Percentiles rank a stretch among this genome's conserved stretches.
Evolutionary conservation across 2,329 filamentous ascomycete species (phyloP).

Genomic region (Trichoderma hamatum): DNA sequence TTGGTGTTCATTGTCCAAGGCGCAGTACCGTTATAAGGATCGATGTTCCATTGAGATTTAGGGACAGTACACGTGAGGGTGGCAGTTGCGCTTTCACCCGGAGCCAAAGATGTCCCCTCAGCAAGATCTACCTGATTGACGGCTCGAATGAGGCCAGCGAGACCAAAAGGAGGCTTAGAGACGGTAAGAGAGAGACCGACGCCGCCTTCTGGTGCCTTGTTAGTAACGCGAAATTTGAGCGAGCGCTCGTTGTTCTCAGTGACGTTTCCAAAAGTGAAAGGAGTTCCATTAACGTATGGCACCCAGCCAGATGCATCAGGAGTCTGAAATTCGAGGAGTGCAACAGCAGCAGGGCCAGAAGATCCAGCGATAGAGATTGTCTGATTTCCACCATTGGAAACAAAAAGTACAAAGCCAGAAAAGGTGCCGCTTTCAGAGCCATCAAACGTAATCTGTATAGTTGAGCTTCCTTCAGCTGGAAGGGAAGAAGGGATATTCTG

Average conservation of each 20-base stretch:
- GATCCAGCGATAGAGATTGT: constrained; percentile 53
- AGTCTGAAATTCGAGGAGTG: constrained; percentile 58
- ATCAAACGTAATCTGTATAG: constrained; percentile 52
- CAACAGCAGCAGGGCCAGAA: constrained; percentile 52
- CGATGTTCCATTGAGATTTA: constrained; percentile 59
- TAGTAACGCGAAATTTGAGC: constrained; percentile 57
- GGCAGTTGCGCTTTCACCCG: constrained; percentile 55
- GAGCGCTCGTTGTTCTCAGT: constrained; percentile 52
- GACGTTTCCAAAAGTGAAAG: constrained; percentile 60
- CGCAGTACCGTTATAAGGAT: constrained; percentile 52
- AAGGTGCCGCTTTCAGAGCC: constrained; percentile 52
- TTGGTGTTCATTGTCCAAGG: constrained; percentile 62
- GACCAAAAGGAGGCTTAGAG: constrained; percentile 62
- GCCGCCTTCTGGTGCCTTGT: constrained; percentile 50
- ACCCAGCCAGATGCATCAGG: constrained; percentile 56
- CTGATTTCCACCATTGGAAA: constrained; percentile 53
- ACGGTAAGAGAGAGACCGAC: constrained; percentile 58
- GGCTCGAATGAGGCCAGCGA: constrained; percentile 56
- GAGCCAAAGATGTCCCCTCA: constrained; percentile 55
- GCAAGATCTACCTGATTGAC: constrained; percentile 60
- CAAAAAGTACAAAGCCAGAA: constrained; percentile 51
- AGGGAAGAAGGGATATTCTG: constrained; percentile 50
- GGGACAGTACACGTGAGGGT: constrained; percentile 58
- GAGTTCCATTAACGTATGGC: constrained; percentile 44
- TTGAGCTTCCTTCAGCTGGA: constrained; percentile 42